A percentile compares a stretch with the other conserved stretches of the same genome.
These are phyloP conservation scores for Lepidium didymum DNA, from an alignment of 345 rosid species.

Conservation along the genomic window DNA sequence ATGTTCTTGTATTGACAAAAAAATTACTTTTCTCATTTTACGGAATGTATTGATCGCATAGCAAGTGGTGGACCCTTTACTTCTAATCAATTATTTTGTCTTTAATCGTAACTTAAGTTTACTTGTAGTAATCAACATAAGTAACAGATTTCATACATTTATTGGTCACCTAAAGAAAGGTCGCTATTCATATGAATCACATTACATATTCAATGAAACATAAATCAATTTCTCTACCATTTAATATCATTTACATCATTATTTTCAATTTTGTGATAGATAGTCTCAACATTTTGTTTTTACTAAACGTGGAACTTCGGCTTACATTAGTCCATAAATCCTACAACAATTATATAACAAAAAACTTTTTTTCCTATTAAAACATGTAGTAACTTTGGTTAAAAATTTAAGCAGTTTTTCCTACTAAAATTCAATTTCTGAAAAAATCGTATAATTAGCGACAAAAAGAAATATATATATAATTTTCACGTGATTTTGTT, in stretches of 20 bases:
- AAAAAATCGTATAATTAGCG: too few species aligned
- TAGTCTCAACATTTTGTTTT: not conserved
- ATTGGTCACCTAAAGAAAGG: not conserved
- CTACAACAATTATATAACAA: too few species aligned
- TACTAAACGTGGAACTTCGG: too few species aligned
- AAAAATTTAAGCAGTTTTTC: too few species aligned
- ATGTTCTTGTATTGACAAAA: too few species aligned
- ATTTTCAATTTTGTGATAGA: not conserved
- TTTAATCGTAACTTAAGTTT: not conserved
- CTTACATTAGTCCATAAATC: too few species aligned
- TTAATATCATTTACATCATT: not conserved
- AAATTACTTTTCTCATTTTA: not conserved
- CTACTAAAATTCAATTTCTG: too few species aligned
- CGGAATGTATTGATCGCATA: slow-evolving; percentile 2
- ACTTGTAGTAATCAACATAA: not conserved
- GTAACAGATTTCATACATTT: not conserved
- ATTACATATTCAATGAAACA: not conserved
- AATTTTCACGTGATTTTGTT: too few species aligned
- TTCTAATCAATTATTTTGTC: not conserved
- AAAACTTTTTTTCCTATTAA: too few species aligned
- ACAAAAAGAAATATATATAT: too few species aligned
- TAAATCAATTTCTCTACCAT: not conserved
- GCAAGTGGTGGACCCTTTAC: slow-evolving; percentile 17
- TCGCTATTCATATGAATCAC: slow-evolving; percentile 15
- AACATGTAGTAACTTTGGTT: too few species aligned